phyloP scores from a whole-genome alignment of 225 moss, liverwort and hornwort species.

The Climacium dendroides region DNA sequence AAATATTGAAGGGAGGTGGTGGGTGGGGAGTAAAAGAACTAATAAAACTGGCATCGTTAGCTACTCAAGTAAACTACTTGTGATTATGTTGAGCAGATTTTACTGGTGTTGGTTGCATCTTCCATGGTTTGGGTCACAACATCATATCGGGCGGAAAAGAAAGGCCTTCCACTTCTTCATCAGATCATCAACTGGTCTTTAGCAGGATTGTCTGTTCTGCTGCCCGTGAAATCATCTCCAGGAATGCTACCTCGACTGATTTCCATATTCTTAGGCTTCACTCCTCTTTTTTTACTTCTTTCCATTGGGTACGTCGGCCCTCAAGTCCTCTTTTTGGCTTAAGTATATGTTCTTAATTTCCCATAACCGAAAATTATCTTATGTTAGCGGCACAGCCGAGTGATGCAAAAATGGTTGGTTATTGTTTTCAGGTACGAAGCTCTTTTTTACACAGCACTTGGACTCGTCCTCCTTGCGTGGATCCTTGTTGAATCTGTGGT shows the following conservation, averaged over 20 bases:
- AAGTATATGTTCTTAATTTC: background rate
- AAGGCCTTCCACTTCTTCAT: conserved; percentile 64
- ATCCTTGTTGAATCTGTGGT: conserved; percentile 80
- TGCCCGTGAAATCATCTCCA: conserved; percentile 66
- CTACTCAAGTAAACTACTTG: background rate
- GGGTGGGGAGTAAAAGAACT: background rate
- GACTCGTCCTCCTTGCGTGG: conserved; percentile 75
- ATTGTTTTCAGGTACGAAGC: conserved; percentile 73
- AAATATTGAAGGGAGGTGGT: background rate
- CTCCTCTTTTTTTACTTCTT: conserved; percentile 87
- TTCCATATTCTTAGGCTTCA: conserved; percentile 87
- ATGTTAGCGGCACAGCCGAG: background rate
- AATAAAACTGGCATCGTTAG: background rate
- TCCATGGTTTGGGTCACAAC: conserved; percentile 94
- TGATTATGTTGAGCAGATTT: conserved; percentile 39
- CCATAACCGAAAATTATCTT: background rate
- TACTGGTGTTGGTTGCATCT: conserved; percentile 61
- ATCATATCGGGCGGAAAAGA: conserved; percentile 64
- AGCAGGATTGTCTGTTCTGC: conserved; percentile 52
- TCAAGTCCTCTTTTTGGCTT: background rate
- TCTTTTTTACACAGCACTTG: conserved; percentile 80
- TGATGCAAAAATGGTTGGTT: background rate
- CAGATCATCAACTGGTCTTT: conserved; percentile 85
- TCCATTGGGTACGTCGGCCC: conserved; percentile 64
- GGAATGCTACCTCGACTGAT: conserved; percentile 73